Conservation (phyloP, 441 rosid species). For the Omphalea diandra region DNA sequence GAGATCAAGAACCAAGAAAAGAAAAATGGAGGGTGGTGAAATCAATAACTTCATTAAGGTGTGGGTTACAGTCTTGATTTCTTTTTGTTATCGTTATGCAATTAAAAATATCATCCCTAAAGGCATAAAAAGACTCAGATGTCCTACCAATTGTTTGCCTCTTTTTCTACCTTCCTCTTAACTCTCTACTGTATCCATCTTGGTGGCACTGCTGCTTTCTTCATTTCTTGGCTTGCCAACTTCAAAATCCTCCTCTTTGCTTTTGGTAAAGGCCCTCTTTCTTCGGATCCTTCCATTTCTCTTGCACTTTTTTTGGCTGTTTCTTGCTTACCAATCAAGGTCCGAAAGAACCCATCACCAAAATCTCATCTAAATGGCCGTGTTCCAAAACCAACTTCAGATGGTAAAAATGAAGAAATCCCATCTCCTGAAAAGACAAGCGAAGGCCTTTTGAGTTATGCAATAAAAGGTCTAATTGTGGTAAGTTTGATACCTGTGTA, state of each 20-base stretch:
- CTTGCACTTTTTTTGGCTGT: conserved; percentile 48
- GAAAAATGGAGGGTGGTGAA: conserved; percentile 36
- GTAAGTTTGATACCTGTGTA: conserved; percentile 15
- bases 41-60: conserved; percentile 43
- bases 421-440: background rate
- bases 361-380: no score
- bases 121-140: conserved; percentile 45
- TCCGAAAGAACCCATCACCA: no score
- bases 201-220: conserved; percentile 39
- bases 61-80: conserved; percentile 39
- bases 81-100: conserved; percentile 47
- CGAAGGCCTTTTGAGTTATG: conserved; percentile 24
- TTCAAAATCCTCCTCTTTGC: conserved; percentile 68
- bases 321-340: conserved; percentile 58
- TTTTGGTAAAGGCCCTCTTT: conserved; percentile 54
- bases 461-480: conserved; percentile 25
- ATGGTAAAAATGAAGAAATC: no score
- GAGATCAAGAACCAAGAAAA: background rate
- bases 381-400: no score
- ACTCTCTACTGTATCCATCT: conserved; percentile 38
- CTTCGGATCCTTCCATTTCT: conserved; percentile 29
- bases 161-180: conserved; percentile 54
- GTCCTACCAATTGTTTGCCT: conserved; percentile 44
- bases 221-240: conserved; percentile 63
- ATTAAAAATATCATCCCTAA: conserved; percentile 35